phyloP scores from a whole-genome alignment of 352 stramenopile species.

The Phytophthora pistaciae region DNA sequence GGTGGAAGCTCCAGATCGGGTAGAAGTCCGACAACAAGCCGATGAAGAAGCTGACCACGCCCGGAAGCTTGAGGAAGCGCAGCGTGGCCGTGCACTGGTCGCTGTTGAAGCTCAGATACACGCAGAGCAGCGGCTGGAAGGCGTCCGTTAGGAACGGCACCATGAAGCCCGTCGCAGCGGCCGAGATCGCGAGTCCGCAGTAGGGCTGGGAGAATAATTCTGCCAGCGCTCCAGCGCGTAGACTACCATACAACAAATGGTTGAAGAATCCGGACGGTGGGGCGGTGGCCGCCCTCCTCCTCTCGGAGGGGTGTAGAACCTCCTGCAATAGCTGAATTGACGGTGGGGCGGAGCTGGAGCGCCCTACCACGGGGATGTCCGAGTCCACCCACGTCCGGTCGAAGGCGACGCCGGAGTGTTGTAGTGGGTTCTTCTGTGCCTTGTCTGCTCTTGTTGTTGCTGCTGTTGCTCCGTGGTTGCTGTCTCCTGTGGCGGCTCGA shows the following conservation, averaged over 20 bases:
- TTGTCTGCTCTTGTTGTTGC: conserved; percentile 17
- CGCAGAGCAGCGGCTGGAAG: conserved; percentile 70
- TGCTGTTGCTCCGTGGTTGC: not conserved
- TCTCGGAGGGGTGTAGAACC: conserved; percentile 39
- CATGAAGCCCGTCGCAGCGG: conserved; percentile 68
- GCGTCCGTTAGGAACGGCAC: conserved; percentile 64
- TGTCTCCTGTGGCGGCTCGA: conserved; percentile 19
- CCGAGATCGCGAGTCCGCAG: conserved; percentile 68
- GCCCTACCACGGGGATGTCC: conserved; percentile 63
- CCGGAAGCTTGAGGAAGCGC: conserved; percentile 65
- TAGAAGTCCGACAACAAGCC: conserved; percentile 84
- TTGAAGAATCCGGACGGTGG: conserved; percentile 70
- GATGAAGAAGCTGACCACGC: conserved; percentile 78
- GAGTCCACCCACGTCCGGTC: conserved; percentile 53
- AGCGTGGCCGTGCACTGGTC: conserved; percentile 59
- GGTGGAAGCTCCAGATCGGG: conserved; percentile 75
- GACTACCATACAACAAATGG: conserved; percentile 76
- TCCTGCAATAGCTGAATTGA: conserved; percentile 78
- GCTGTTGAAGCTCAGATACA: conserved; percentile 61
- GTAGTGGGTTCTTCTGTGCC: conserved; percentile 50
- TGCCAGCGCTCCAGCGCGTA: conserved; percentile 58
- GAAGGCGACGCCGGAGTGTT: conserved; percentile 53
- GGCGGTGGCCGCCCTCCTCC: conserved; percentile 58
- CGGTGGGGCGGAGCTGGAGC: conserved; percentile 68
- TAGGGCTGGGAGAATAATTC: conserved; percentile 73